Evolutionary conservation across 2,329 filamentous ascomycete species (phyloP).

Genomic region (Grosmannia clavigera): DNA sequence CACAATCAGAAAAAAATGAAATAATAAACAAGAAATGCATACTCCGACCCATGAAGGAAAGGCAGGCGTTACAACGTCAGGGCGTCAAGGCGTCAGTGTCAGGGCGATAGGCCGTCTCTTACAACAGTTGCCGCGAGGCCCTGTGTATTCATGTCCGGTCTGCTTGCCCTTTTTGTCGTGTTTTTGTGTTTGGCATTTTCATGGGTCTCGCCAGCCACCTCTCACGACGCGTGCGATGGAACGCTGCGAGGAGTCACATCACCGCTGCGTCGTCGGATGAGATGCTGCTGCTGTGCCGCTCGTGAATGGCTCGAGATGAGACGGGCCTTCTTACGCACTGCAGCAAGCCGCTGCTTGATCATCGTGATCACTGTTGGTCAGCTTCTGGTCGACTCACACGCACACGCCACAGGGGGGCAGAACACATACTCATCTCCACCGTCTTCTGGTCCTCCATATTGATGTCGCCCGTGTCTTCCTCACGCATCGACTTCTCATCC

Average conservation of each 20-base stretch:
- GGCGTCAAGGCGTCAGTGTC: not conserved
- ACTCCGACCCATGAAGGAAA: not conserved
- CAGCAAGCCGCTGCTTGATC: constrained; percentile 42
- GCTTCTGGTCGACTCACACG: not conserved
- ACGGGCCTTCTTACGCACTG: constrained; percentile 47
- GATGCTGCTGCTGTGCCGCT: constrained; percentile 30
- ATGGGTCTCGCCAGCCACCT: not conserved
- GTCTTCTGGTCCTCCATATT: constrained; percentile 61
- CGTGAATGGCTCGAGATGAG: constrained; percentile 48
- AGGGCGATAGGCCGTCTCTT: not conserved
- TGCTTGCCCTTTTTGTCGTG: not conserved
- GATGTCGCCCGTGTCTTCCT: constrained; percentile 31
- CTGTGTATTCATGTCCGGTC: not conserved
- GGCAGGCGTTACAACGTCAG: not conserved
- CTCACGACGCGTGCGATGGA: constrained; percentile 30
- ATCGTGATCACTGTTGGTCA: constrained; percentile 44
- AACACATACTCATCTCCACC: constrained; percentile 55
- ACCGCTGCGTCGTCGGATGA: constrained; percentile 38
- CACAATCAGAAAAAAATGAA: constrained; percentile 3
- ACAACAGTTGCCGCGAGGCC: not conserved
- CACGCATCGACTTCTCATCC: constrained; percentile 30
- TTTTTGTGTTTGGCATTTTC: not conserved
- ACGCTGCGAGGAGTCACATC: constrained; percentile 44
- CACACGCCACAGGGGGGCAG: not conserved
- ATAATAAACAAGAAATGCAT: constrained; percentile 1